Evolutionary conservation across 768 basidiomycete genomes (phyloP).

Genomic region (Cystofilobasidium ferigula): DNA sequence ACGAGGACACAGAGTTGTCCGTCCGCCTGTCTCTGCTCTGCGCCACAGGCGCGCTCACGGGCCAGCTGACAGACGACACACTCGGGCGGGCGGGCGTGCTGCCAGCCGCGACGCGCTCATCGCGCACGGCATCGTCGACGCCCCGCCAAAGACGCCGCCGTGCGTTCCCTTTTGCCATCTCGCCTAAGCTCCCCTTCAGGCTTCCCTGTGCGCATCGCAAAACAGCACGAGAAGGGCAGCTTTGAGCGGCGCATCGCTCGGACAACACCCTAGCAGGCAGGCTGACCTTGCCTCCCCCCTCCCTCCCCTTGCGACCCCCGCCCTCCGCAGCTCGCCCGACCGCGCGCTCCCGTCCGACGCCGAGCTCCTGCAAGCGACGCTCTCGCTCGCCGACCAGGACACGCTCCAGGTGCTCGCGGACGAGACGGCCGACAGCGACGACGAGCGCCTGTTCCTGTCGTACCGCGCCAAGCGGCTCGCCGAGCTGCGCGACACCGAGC

Average conservation of each 20-base stretch:
- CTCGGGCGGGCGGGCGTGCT: no score
- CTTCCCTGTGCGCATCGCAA: no score
- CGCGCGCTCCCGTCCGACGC: conserved; percentile 57
- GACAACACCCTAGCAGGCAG: no score
- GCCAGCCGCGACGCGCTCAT: conserved; percentile 85
- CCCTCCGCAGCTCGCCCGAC: conserved; percentile 57
- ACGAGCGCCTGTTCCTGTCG: conserved; percentile 58
- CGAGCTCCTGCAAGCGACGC: conserved; percentile 33
- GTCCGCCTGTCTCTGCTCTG: conserved; percentile 31
- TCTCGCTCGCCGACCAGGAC: conserved; percentile 34
- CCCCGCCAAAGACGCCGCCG: neutral
- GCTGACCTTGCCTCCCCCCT: neutral
- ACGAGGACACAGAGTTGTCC: conserved; percentile 96
- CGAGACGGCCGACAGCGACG: conserved; percentile 63
- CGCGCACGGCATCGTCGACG: conserved; percentile 67
- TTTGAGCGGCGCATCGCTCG: no score
- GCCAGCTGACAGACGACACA: no score
- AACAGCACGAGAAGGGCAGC: no score
- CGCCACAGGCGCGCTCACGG: no score
- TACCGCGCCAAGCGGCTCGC: conserved; percentile 55
- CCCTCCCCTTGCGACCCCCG: conserved; percentile 60
- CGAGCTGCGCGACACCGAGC: conserved; percentile 51
- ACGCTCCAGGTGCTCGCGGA: conserved; percentile 62
- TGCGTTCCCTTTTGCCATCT: neutral
- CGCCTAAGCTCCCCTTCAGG: neutral